Conservation (phyloP, 306 rosid species). For the Dryas alaskensis region DNA sequence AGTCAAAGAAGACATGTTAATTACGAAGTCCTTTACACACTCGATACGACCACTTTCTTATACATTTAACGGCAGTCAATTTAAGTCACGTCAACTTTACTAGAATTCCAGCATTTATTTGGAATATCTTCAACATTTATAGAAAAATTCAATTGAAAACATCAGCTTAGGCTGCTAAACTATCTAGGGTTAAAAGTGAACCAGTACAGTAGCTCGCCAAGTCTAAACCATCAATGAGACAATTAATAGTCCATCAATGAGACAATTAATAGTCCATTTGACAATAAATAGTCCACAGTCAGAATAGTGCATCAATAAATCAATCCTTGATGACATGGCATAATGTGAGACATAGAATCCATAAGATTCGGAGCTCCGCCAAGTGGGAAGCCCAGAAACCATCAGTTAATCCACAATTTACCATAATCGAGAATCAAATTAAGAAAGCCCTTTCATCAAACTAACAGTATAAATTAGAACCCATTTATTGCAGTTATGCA, state of each 20-base stretch:
- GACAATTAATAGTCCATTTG: neutral
- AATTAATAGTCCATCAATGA: neutral
- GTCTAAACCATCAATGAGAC: slow-evolving; percentile 4
- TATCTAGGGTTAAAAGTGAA: neutral
- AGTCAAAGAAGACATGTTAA: neutral
- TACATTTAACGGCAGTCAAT: neutral
- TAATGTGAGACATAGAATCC: neutral
- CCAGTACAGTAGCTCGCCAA: slow-evolving; percentile 11
- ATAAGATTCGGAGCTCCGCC: neutral
- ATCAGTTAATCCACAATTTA: slow-evolving; percentile 2
- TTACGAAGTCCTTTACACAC: neutral
- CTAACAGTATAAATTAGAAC: neutral
- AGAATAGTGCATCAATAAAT: neutral
- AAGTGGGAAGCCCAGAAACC: neutral
- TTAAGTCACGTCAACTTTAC: neutral
- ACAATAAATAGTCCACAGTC: neutral
- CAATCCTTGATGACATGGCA: neutral
- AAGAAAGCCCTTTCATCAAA: slow-evolving; percentile 6
- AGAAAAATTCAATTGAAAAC: neutral
- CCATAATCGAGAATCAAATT: neutral
- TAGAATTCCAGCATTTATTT: neutral
- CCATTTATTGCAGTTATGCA: neutral
- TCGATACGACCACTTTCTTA: neutral
- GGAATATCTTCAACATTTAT: neutral
- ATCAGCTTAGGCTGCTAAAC: neutral